Conservation (phyloP, 1,284 basidiomycete genomes). For the Marasmius fiardii region DNA sequence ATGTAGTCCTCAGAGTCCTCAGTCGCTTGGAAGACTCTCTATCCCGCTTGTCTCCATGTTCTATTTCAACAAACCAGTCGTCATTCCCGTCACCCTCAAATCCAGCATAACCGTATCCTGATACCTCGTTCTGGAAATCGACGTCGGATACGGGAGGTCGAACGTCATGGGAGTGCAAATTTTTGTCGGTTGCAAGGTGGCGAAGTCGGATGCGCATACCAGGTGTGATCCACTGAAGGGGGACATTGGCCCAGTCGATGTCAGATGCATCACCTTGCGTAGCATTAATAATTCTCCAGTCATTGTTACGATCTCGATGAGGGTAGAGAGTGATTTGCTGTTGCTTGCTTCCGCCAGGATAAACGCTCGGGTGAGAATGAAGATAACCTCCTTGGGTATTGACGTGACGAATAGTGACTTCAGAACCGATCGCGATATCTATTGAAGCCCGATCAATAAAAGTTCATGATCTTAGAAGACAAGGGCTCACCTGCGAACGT, state of each 20-base stretch:
- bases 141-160: conserved; percentile 97
- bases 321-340: conserved; percentile 99
- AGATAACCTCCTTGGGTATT: conserved; percentile 98
- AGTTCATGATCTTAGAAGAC: not conserved
- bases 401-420: conserved; percentile 82
- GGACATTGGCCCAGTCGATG: conserved; percentile 54
- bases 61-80: conserved; percentile 93
- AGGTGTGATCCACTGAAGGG: conserved; percentile 64
- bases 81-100: conserved; percentile 91
- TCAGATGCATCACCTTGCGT: conserved; percentile 46
- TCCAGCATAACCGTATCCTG: conserved; percentile 88
- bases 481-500: conserved; percentile 75
- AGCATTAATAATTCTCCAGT: conserved; percentile 82
- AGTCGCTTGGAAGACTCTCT: conserved; percentile 68
- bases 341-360: conserved; percentile 86
- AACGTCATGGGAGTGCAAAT: conserved; percentile 92
- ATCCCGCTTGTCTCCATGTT: conserved; percentile 65
- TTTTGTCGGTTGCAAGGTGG: conserved; percentile 81
- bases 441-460: conserved; percentile 11
- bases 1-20: conserved; percentile 79
- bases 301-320: conserved; percentile 90
- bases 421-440: conserved; percentile 88
- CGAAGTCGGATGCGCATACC: conserved; percentile 80
- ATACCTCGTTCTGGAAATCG: conserved; percentile 99
- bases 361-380: conserved; percentile 90